phyloP scores from a whole-genome alignment of 805 yeast genomes.

The Suhomyces kilbournensis region DNA sequence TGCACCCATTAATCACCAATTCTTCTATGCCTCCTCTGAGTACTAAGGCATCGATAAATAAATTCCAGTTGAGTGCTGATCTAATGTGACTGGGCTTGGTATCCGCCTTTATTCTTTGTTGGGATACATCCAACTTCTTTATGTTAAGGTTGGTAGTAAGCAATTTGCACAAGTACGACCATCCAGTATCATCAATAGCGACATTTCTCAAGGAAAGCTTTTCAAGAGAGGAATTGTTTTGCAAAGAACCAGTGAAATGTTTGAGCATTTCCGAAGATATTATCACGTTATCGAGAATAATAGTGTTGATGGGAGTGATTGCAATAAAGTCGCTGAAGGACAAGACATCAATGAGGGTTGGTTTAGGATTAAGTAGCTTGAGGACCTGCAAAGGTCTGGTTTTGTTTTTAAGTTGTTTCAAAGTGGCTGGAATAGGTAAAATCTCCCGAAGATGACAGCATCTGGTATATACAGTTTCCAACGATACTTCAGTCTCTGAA shows the following conservation, averaged over 20 bases:
- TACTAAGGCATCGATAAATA: constrained; percentile 42
- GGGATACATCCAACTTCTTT: constrained; percentile 54
- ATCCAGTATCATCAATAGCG: constrained; percentile 50
- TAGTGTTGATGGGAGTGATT: constrained; percentile 52
- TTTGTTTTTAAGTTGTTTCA: constrained; percentile 52
- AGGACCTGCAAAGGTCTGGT: constrained; percentile 51
- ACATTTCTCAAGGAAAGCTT: constrained; percentile 55
- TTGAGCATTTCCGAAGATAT: constrained; percentile 54
- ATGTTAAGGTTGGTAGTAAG: constrained; percentile 40
- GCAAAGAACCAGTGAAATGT: constrained; percentile 46
- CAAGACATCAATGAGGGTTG: constrained; percentile 54
- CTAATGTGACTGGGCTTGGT: constrained; percentile 37
- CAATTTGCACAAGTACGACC: constrained; percentile 51
- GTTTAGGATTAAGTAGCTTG: constrained; percentile 56
- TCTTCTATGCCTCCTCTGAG: constrained; percentile 55
- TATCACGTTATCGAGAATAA: constrained; percentile 56
- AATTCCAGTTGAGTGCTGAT: constrained; percentile 52
- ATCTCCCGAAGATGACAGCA: constrained; percentile 51
- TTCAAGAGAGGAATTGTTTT: constrained; percentile 43
- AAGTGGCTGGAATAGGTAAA: constrained; percentile 48
- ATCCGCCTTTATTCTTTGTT: constrained; percentile 50
- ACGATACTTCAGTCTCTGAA: constrained; percentile 25
- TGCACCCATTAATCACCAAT: constrained; percentile 56
- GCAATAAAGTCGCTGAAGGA: constrained; percentile 58
- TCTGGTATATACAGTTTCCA: constrained; percentile 49